Evolutionary conservation across 805 yeast species (phyloP), one percentile per base, ranked within the genome.

Genomic region (Zygosaccharomyces pseudorouxii): DNA sequence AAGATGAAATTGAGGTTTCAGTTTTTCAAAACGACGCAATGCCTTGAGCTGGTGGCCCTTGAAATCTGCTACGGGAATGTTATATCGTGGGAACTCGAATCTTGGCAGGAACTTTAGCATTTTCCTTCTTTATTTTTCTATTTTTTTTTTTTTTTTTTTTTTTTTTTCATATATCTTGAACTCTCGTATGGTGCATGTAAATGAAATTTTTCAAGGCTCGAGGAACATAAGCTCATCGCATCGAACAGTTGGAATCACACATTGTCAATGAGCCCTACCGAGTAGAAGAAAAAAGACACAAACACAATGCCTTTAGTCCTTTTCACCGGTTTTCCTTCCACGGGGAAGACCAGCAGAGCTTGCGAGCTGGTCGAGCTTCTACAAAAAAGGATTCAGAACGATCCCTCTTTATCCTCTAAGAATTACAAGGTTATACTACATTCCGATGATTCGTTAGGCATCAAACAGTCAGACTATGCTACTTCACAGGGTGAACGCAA

Each of bases 11-110:
- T 87, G 90, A 3, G 93, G 89, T 1, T 92, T 79, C 27, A 88
- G 63, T 31, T 77, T 79, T 11, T 80, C 75, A 70, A 90, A 79
- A 51, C 71, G 76, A 41, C 80, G 76, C 25, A 92, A 70, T 0
- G 97, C 96, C 52, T 80, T 82, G 52, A 81, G 79, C 58, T 92
- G 98, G 63, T 90, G 97, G 10, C 97, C 97, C 57, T 88, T 88
- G 69, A 89, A 89, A 64, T 86, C 89, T 1, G 93, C 81, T 18
- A 84, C 67, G 0, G 81, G 73, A 11, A 89, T 77, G 44, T 79
- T 79, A 62, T 85, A 85, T 11, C 76, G 73, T 1, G 97, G 96
- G 58, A 90, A 90, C n/a, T 66, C 63, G 30, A 70, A 59, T 44
- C 97, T 68, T 0, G 97, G 96, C 11, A 75, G 62, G 60, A 89